Conservation (phyloP, 805 yeast species). For the Phaffomyces antillensis region DNA sequence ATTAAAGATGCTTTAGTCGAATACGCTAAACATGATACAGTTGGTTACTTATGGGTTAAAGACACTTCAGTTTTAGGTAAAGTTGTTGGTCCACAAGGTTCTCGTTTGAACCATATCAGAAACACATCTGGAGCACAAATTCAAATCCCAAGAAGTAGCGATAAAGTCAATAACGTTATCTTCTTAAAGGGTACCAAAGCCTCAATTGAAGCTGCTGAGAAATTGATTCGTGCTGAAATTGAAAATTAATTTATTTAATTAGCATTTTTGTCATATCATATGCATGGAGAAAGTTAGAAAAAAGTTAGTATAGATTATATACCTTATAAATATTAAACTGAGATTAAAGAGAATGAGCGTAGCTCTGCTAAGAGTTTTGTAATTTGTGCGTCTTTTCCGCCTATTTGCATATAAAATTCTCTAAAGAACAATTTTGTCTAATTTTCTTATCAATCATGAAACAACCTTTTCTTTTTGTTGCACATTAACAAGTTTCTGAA, state of each 20-base stretch:
- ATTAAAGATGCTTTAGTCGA: constrained; percentile 43
- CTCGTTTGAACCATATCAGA: constrained; percentile 56
- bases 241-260: constrained; percentile 6
- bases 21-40: constrained; percentile 38
- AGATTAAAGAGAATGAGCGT: no score
- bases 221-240: constrained; percentile 23
- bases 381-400: no score
- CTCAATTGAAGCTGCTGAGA: constrained; percentile 44
- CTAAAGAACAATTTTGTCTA: not conserved
- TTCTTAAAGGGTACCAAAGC: constrained; percentile 54
- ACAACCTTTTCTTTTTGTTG: not conserved
- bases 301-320: not conserved
- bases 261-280: no score
- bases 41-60: constrained; percentile 58
- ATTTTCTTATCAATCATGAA: not conserved
- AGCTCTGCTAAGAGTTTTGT: not conserved
- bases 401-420: no score
- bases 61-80: constrained; percentile 46
- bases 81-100: constrained; percentile 74
- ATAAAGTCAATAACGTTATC: constrained; percentile 45
- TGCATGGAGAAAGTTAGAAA: not conserved
- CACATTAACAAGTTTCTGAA: not conserved
- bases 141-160: constrained; percentile 54
- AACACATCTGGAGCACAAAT: constrained; percentile 49
- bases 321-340: not conserved